phyloP scores from a whole-genome alignment of 208 protist genomes.

The Acanthamoeba sp. region DNA sequence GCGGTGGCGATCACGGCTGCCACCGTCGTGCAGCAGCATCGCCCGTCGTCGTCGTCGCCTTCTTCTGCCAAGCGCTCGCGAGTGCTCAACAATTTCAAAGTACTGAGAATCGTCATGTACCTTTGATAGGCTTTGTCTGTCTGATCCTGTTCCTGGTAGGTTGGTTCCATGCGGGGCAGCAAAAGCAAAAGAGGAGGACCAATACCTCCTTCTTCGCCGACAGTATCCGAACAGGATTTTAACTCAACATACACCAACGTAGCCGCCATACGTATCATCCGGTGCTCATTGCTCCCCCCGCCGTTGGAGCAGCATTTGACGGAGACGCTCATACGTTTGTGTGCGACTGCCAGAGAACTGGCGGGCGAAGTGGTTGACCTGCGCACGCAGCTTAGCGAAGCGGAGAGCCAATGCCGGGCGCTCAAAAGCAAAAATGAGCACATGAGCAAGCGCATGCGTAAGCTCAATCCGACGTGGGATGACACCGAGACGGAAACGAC shows the following conservation, averaged over 20 bases:
- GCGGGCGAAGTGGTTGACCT: slow-evolving; percentile 40
- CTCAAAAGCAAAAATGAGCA: not conserved
- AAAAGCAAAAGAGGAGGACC: not conserved
- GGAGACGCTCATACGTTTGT: not conserved
- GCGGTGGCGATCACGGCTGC: slow-evolving; percentile 12
- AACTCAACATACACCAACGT: not conserved
- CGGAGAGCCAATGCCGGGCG: not conserved
- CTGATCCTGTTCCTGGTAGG: not conserved
- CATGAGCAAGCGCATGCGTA: not conserved
- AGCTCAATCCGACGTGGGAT: not conserved
- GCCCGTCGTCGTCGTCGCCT: not conserved
- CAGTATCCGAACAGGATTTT: slow-evolving; percentile 19
- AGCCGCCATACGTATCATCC: slow-evolving; percentile 37
- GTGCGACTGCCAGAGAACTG: not conserved
- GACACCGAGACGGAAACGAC: slow-evolving; percentile 22
- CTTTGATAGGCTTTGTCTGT: not conserved
- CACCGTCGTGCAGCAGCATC: not conserved
- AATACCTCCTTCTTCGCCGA: not conserved
- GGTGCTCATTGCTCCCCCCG: not conserved
- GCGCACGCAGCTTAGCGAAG: slow-evolving; percentile 1
- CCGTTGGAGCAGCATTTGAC: not conserved
- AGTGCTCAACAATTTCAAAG: slow-evolving; percentile 47
- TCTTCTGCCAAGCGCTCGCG: not conserved
- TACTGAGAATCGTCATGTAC: no score
- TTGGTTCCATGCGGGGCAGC: slow-evolving; percentile 9